Evolutionary conservation across 208 protist genomes (phyloP), one percentile per base, ranked within the genome.

Genomic region (Acanthamoeba triangularis): DNA sequence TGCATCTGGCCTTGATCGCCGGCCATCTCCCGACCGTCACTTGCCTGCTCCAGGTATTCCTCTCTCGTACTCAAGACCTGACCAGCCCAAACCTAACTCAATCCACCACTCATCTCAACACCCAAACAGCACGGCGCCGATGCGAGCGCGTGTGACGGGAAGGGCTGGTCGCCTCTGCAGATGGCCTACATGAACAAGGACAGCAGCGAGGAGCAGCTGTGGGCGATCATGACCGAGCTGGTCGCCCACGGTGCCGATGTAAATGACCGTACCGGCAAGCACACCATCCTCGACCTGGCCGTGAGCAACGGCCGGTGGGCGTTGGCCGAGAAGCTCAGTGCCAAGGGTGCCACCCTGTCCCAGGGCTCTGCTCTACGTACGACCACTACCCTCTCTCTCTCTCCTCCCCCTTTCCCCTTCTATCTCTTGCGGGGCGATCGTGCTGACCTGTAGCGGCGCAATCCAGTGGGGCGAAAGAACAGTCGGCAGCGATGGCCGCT

Each of bases 401-500:
- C 61, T 69, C 61, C 61, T 33, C 30, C 2, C n/a, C 35, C 30
- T 14, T 30, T 41, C n/a, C 11, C 65, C 20, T 30, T 52, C 16
- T 84, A 7, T 84, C 23, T 37, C 33, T 2, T 76, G 28, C 16
- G 28, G 14, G 67, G 25, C 33, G n/a, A 63, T 3, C 56, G n/a
- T 74, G 65, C 23, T 74, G 65, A 33, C 30, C 65, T 18, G 18
- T 30, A n/a, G 56, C 6, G 20, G 56, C 56, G n/a, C 72, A 18
- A 80, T 35, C 16, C 61, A 67, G 61, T 67, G 18, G n/a, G 61
- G 28, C 61, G 20, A 14, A 88, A 88, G 80, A 93, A 76, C 44
- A 93, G 59, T 33, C 59, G n/a, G 33, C 87, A 52, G 87, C 33
- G 47, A 23, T 93, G 87, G 87, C 87, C 65, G 33, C 59, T 67